A percentile compares a stretch with the other conserved stretches of the same genome.
Conservation (phyloP, 371 early-diverging fungal species). For the Mucor indicus region DNA sequence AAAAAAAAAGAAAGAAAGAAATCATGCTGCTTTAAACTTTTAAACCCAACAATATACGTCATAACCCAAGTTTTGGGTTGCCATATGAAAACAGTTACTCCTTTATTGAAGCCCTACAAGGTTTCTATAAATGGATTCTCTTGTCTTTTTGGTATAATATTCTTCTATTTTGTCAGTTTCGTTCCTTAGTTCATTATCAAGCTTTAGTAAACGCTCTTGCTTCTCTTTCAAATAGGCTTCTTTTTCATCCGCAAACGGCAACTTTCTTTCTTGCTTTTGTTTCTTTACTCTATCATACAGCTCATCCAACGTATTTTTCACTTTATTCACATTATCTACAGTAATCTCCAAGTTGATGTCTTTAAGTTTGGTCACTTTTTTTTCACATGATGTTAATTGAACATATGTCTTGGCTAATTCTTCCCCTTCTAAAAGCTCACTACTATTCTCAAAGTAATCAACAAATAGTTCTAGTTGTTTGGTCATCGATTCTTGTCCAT, state of each 20-base stretch:
- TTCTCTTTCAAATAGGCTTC: slow-evolving; percentile 3
- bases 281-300: background rate
- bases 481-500: slow-evolving; percentile 5
- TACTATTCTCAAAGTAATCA: slow-evolving; percentile 9
- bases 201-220: background rate
- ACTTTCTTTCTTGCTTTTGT: background rate
- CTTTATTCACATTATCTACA: background rate
- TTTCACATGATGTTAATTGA: slow-evolving; percentile 9
- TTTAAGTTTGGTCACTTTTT: background rate
- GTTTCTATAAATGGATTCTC: slow-evolving; percentile 17
- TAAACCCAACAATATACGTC: too few relatives aligned
- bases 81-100: too few relatives aligned
- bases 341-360: background rate
- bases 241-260: slow-evolving; percentile 6
- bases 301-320: background rate
- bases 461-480: slow-evolving; percentile 12
- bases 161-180: slow-evolving; percentile 19
- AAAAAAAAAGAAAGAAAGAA: too few relatives aligned
- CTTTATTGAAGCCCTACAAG: slow-evolving; percentile 6
- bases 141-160: slow-evolving; percentile 20
- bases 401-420: slow-evolving; percentile 12
- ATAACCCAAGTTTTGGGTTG: too few relatives aligned
- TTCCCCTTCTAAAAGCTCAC: background rate
- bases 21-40: too few relatives aligned
- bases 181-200: slow-evolving; percentile 3